These are phyloP conservation scores for Glebionis coronaria DNA, from an alignment of 129 eudicot species.

Conservation along the genomic window DNA sequence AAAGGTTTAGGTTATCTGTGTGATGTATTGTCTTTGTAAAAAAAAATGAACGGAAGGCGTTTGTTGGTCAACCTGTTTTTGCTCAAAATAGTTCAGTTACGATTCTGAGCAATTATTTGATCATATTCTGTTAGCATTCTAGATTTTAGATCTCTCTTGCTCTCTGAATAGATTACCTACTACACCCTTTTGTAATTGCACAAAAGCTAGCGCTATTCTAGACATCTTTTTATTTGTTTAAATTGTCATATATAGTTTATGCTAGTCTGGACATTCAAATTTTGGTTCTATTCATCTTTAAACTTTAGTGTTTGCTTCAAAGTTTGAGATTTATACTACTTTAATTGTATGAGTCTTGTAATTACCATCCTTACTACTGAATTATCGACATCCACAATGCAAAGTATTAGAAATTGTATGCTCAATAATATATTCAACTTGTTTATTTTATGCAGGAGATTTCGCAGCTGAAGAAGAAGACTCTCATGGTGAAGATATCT, in stretches of 20 bases:
- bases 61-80: background rate
- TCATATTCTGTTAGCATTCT: background rate
- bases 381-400: no score
- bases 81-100: background rate
- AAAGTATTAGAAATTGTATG: background rate
- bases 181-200: background rate
- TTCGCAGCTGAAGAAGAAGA: conserved; percentile 63
- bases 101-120: background rate
- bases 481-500: conserved; percentile 61
- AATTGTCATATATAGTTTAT: background rate
- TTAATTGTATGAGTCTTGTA: background rate
- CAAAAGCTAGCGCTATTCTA: background rate
- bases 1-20: no score
- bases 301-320: conserved; percentile 1
- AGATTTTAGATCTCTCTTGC: conserved; percentile 4
- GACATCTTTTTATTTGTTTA: background rate
- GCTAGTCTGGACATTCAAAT: background rate
- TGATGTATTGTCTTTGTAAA: no score
- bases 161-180: background rate
- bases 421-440: background rate
- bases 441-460: conserved; percentile 28
- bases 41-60: background rate
- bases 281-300: background rate
- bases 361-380: no score
- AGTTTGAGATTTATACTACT: conserved; percentile 1